Evolutionary conservation across 208 protist species (phyloP).

Genomic region (Histomonas meleagridis): DNA sequence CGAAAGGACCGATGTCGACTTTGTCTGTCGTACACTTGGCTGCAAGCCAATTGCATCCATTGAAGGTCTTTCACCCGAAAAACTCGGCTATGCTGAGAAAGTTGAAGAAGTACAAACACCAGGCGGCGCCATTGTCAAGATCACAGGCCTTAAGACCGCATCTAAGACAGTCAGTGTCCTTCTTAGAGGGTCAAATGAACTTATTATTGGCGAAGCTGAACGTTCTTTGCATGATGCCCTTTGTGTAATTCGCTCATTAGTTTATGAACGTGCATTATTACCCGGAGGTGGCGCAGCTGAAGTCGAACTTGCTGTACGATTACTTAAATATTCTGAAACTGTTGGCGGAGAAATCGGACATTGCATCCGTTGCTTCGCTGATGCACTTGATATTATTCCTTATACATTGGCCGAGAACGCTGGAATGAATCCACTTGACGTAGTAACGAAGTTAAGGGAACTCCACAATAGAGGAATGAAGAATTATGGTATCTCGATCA

Average conservation of each 20-base stretch:
- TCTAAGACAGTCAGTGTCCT: slow-evolving; percentile 82
- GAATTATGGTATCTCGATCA: slow-evolving; percentile 69
- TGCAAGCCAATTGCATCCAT: slow-evolving; percentile 83
- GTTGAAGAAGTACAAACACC: slow-evolving; percentile 70
- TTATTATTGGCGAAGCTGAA: slow-evolving; percentile 86
- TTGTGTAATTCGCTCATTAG: slow-evolving; percentile 94
- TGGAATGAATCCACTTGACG: slow-evolving; percentile 81
- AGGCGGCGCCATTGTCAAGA: slow-evolving; percentile 55
- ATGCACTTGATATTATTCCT: slow-evolving; percentile 74
- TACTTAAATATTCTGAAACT: slow-evolving; percentile 70
- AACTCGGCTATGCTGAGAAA: slow-evolving; percentile 78
- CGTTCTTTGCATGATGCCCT: slow-evolving; percentile 95
- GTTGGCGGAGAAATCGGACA: slow-evolving; percentile 68
- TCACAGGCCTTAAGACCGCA: slow-evolving; percentile 72
- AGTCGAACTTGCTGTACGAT: slow-evolving; percentile 70
- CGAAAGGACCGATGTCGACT: slow-evolving; percentile 94
- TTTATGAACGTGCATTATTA: slow-evolving; percentile 75
- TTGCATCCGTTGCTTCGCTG: slow-evolving; percentile 84
- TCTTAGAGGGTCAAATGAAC: slow-evolving; percentile 80
- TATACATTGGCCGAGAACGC: slow-evolving; percentile 97
- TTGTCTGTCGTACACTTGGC: slow-evolving; percentile 88
- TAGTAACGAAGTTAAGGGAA: slow-evolving; percentile 91
- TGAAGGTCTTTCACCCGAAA: slow-evolving; percentile 82
- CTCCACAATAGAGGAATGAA: slow-evolving; percentile 71
- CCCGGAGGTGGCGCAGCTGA: slow-evolving; percentile 88